Conservation (phyloP, 768 basidiomycete species). For the Pleurotus pulmonarius region DNA sequence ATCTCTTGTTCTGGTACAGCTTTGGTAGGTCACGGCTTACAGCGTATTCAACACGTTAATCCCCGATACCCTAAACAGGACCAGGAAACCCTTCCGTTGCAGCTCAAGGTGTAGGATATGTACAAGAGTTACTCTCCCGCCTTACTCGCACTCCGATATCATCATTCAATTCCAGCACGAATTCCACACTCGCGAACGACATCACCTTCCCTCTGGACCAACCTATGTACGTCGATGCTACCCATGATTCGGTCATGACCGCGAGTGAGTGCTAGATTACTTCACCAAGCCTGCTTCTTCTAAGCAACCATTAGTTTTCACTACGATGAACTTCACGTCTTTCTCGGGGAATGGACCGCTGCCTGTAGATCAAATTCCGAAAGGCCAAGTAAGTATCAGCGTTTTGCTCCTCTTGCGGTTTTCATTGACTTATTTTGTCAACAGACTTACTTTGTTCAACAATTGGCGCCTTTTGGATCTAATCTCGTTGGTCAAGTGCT, state of each 20-base stretch:
- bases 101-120: constrained; percentile 61
- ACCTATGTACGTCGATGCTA: constrained; percentile 66
- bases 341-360: constrained; percentile 61
- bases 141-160: constrained; percentile 59
- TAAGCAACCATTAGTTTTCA: constrained; percentile 39
- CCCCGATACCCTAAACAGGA: constrained; percentile 13
- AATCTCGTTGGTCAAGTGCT: constrained; percentile 44
- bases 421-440: not conserved
- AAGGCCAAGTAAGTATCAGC: constrained; percentile 44
- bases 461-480: constrained; percentile 31
- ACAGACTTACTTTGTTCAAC: constrained; percentile 26
- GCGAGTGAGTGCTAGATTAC: constrained; percentile 38
- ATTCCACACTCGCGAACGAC: constrained; percentile 58
- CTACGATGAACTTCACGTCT: constrained; percentile 69
- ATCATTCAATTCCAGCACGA: constrained; percentile 57
- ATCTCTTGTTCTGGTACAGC: constrained; percentile 59
- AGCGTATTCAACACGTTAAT: not conserved
- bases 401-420: constrained; percentile 2
- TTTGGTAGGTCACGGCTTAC: constrained; percentile 23
- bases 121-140: constrained; percentile 69
- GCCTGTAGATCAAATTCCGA: constrained; percentile 55
- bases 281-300: constrained; percentile 11
- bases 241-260: constrained; percentile 69
- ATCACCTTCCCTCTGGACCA: constrained; percentile 55
- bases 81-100: constrained; percentile 67